Percentiles rank a stretch among this genome's conserved stretches.
Evolutionary conservation across 148 eudicot species (phyloP).

Genomic region (Vaccinium darrowii): DNA sequence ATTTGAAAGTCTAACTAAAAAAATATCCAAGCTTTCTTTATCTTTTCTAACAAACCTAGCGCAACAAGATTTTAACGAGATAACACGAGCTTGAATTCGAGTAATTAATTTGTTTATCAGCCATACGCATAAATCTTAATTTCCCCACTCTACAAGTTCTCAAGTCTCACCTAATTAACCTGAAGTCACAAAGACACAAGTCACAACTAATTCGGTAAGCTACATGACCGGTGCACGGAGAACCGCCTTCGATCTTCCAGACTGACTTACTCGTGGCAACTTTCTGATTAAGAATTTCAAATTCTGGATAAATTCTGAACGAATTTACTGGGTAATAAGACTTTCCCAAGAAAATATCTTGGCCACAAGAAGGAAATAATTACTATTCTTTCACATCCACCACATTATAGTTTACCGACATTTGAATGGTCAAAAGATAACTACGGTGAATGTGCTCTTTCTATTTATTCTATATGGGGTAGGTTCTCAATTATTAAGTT

Average conservation of each 20-base stretch:
- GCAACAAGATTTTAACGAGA: not conserved
- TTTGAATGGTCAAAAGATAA: conserved; percentile 9
- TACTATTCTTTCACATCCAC: not conserved
- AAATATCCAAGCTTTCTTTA: too few relatives aligned
- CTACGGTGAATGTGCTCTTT: not conserved
- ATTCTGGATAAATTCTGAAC: too few relatives aligned
- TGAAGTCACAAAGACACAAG: not conserved
- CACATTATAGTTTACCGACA: not conserved
- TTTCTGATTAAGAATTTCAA: too few relatives aligned
- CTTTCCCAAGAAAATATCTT: not conserved
- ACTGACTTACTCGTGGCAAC: too few relatives aligned
- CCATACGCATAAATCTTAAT: not conserved
- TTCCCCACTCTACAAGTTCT: not conserved
- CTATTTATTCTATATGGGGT: not conserved
- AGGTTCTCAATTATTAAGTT: not conserved
- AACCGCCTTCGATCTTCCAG: too few relatives aligned
- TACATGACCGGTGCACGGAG: too few relatives aligned
- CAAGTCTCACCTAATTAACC: not conserved
- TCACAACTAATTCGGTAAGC: too few relatives aligned
- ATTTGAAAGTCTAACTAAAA: too few relatives aligned
- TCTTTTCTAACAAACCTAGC: too few relatives aligned
- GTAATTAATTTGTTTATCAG: not conserved
- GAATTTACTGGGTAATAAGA: too few relatives aligned
- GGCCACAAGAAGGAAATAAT: not conserved
- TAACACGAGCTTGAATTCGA: not conserved